These are phyloP conservation scores for Chrysopogon serrulatus DNA, from an alignment of 176 grass and related monocot genomes.

Conservation along the genomic window DNA sequence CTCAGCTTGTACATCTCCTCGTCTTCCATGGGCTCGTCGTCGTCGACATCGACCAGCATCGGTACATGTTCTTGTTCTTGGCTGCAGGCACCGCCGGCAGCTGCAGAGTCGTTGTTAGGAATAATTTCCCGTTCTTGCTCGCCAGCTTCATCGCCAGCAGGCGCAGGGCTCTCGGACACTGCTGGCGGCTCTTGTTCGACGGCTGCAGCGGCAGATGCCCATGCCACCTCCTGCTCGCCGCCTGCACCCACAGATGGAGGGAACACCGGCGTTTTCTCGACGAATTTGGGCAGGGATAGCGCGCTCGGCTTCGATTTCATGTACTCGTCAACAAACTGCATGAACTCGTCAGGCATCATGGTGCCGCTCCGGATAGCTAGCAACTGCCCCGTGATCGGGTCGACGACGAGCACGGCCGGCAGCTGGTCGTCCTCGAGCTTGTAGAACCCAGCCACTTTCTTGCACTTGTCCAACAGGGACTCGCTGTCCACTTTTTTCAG, in stretches of 20 bases:
- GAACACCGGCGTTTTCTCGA: neutral
- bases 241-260: neutral
- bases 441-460: slow-evolving; percentile 27
- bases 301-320: neutral
- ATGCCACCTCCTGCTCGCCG: neutral
- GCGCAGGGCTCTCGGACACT: neutral
- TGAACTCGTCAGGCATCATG: slow-evolving; percentile 14
- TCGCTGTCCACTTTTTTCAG: neutral
- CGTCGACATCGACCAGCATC: neutral
- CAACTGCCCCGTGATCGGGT: slow-evolving; percentile 40
- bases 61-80: neutral
- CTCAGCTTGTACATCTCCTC: slow-evolving; percentile 39
- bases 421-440: neutral
- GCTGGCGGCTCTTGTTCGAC: neutral
- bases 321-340: neutral
- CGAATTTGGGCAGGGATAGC: neutral
- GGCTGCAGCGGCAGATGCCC: neutral
- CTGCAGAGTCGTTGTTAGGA: too few species aligned
- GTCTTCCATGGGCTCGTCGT: slow-evolving; percentile 24
- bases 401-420: slow-evolving; percentile 25
- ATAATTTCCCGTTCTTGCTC: neutral
- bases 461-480: neutral
- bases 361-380: neutral
- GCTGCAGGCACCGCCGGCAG: neutral
- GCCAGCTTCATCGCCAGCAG: neutral